These are phyloP conservation scores for Tetrapisispora phaffii DNA, from an alignment of 805 yeast species.

Conservation along the genomic window DNA sequence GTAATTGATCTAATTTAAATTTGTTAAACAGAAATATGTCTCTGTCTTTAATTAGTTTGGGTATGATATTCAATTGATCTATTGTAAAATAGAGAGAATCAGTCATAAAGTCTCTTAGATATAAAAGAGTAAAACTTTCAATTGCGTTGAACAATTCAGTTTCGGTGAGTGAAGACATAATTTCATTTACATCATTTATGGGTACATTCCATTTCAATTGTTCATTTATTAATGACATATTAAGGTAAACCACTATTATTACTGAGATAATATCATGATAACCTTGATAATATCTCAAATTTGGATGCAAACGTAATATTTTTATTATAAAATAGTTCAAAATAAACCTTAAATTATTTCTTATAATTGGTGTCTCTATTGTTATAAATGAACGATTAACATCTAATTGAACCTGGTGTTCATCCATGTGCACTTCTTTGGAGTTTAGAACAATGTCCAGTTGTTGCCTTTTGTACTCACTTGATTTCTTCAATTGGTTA, in stretches of 20 bases:
- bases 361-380: conserved; percentile 14
- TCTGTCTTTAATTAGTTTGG: conserved; percentile 41
- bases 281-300: conserved; percentile 79
- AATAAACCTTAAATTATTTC: conserved; percentile 12
- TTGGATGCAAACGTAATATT: conserved; percentile 52
- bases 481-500: conserved; percentile 8
- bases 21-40: conserved; percentile 38
- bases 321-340: conserved; percentile 36
- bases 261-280: conserved; percentile 78
- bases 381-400: conserved; percentile 57
- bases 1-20: conserved; percentile 32
- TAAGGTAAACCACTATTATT: conserved; percentile 44
- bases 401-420: conserved; percentile 70
- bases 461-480: not conserved
- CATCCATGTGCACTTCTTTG: conserved; percentile 46
- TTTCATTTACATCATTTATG: conserved; percentile 54
- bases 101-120: conserved; percentile 80
- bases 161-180: not conserved
- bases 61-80: conserved; percentile 55
- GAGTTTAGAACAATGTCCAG: conserved; percentile 12
- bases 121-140: conserved; percentile 46
- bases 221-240: not conserved
- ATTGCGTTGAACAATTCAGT: conserved; percentile 37
- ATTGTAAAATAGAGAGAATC: conserved; percentile 56
- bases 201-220: conserved; percentile 53